A percentile compares a stretch with the other conserved stretches of the same genome.
phyloP scores from a whole-genome alignment of 2,329 filamentous ascomycete genomes.

The Nigrospora oryzae region DNA sequence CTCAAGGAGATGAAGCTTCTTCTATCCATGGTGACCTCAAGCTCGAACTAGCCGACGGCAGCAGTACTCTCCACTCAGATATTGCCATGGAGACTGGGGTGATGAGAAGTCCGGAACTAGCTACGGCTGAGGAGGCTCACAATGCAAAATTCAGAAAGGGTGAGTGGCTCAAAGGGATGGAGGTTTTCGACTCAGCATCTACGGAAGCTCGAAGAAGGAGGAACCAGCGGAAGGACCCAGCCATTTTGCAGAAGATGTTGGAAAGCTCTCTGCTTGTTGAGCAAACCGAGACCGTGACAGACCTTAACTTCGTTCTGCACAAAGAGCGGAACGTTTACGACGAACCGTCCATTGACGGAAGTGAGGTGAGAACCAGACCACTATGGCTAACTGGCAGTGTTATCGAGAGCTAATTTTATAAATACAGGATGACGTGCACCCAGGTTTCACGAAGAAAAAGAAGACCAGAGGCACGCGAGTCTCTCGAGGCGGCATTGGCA shows the following conservation, averaged over 20 bases:
- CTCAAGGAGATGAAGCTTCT: too few relatives aligned
- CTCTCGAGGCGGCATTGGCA: too few relatives aligned
- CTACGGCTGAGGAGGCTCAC: slow-evolving; percentile 19
- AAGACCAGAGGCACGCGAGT: too few relatives aligned
- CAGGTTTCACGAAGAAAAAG: too few relatives aligned
- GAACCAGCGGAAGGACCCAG: slow-evolving; percentile 71
- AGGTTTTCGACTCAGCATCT: slow-evolving; percentile 72
- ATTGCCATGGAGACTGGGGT: slow-evolving; percentile 14
- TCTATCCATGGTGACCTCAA: background rate
- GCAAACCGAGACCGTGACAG: slow-evolving; percentile 57
- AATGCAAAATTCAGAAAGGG: slow-evolving; percentile 52
- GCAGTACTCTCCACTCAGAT: slow-evolving; percentile 16
- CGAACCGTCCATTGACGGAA: slow-evolving; percentile 42
- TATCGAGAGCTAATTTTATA: too few relatives aligned
- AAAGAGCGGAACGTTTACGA: slow-evolving; percentile 52
- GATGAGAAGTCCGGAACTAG: slow-evolving; percentile 2
- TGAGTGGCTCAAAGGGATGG: slow-evolving; percentile 69
- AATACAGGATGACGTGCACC: too few relatives aligned
- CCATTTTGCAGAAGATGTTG: slow-evolving; percentile 60
- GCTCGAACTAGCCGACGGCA: slow-evolving; percentile 1
- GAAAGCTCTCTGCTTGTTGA: slow-evolving; percentile 55
- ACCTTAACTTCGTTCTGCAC: slow-evolving; percentile 38
- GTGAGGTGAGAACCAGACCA: slow-evolving; percentile 30
- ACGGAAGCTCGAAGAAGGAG: slow-evolving; percentile 64
- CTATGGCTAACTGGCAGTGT: too few relatives aligned